Evolutionary conservation across 2,329 filamentous ascomycete species (phyloP).

Genomic region (Bipolaris zeicola): DNA sequence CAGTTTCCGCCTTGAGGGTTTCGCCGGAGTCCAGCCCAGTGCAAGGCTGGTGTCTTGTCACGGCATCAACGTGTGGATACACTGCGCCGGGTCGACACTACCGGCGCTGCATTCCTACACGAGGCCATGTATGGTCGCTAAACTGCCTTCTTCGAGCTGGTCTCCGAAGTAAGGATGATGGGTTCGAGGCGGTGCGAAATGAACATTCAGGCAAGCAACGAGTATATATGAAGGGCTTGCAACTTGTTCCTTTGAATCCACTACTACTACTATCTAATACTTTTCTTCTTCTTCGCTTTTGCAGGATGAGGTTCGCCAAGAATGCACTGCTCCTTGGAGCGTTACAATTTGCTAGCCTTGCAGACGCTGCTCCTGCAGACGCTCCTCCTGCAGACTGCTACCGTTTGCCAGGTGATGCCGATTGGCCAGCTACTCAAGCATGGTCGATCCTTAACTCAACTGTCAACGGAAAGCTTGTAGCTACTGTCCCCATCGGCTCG

Average conservation of each 20-base stretch:
- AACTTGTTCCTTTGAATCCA: background rate
- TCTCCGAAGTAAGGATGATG: conserved; percentile 8
- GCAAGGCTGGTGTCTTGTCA: conserved; percentile 6
- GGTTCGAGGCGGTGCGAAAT: conserved; percentile 5
- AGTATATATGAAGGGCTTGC: conserved; percentile 7
- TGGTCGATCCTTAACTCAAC: conserved; percentile 48
- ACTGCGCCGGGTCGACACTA: conserved; percentile 2
- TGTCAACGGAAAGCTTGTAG: conserved; percentile 46
- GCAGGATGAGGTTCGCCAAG: conserved; percentile 13
- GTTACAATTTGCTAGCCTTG: conserved; percentile 4
- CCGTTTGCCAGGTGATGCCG: conserved; percentile 40
- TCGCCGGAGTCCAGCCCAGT: conserved; percentile 7
- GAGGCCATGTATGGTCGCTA: background rate
- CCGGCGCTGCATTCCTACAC: conserved; percentile 8
- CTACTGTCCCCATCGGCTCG: conserved; percentile 48
- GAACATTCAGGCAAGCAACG: conserved; percentile 2
- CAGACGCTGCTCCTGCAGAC: background rate
- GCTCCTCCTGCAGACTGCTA: conserved; percentile 8
- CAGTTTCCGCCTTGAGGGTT: conserved; percentile 1
- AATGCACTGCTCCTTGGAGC: conserved; percentile 6
- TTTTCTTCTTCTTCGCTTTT: background rate
- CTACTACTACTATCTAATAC: background rate
- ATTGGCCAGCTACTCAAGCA: conserved; percentile 42
- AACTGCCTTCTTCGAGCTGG: conserved; percentile 4
- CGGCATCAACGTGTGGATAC: conserved; percentile 2